These are phyloP conservation scores for Phytophthora foliorum DNA, from an alignment of 352 stramenopile genomes.

Conservation along the genomic window DNA sequence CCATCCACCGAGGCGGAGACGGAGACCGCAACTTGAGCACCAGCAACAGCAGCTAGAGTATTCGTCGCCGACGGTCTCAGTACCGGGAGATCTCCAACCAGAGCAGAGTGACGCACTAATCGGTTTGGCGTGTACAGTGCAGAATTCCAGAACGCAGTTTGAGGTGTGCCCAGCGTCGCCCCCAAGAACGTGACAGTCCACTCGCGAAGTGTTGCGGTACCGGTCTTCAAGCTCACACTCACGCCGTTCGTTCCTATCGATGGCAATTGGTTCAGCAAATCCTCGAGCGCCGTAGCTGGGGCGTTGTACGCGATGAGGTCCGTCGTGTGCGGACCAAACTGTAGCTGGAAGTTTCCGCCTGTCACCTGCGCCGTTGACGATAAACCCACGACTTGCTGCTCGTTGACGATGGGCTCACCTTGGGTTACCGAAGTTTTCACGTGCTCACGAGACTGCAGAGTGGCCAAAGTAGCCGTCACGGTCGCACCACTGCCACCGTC, in stretches of 20 bases:
- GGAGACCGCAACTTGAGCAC: too few species aligned
- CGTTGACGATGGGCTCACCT: slow-evolving; percentile 70
- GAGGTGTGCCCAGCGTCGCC: slow-evolving; percentile 42
- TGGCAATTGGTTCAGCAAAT: slow-evolving; percentile 76
- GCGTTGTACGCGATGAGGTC: slow-evolving; percentile 75
- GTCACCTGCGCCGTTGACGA: slow-evolving; percentile 49
- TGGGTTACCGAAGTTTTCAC: slow-evolving; percentile 74
- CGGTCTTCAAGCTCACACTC: slow-evolving; percentile 37
- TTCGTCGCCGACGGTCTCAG: slow-evolving; percentile 37
- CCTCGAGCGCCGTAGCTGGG: slow-evolving; percentile 62
- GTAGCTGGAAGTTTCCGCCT: slow-evolving; percentile 71
- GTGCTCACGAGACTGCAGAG: slow-evolving; percentile 58
- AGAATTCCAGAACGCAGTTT: slow-evolving; percentile 81
- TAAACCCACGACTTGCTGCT: slow-evolving; percentile 74
- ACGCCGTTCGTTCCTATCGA: slow-evolving; percentile 58
- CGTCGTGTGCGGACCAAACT: slow-evolving; percentile 75
- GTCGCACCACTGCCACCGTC: slow-evolving; percentile 54
- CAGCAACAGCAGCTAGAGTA: slow-evolving; percentile 50
- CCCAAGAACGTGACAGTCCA: slow-evolving; percentile 77
- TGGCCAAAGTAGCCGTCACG: slow-evolving; percentile 38
- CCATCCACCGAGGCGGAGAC: slow-evolving; percentile 62
- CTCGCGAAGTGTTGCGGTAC: slow-evolving; percentile 33
- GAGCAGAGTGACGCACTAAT: slow-evolving; percentile 50
- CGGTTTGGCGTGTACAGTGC: slow-evolving; percentile 56
- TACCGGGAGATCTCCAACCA: slow-evolving; percentile 65